These are phyloP conservation scores for Tanacetum coccineum DNA, from an alignment of 129 eudicot genomes.

Conservation along the genomic window DNA sequence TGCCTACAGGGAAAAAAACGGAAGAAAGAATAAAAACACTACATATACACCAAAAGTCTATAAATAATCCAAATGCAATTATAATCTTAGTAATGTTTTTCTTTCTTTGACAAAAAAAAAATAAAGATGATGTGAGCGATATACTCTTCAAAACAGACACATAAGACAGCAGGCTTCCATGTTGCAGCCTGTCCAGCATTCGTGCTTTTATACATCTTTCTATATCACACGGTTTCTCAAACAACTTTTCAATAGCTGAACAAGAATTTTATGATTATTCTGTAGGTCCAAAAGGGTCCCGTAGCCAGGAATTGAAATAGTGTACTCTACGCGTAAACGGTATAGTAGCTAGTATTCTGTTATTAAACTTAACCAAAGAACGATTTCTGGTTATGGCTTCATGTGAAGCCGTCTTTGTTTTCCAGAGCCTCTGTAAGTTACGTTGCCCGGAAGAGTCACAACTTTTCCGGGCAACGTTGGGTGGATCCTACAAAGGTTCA, in stretches of 20 bases:
- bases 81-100: conserved; percentile 1
- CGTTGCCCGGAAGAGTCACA: background rate
- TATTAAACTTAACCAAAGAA: too few relatives aligned
- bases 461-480: background rate
- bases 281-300: too few relatives aligned
- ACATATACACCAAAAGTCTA: background rate
- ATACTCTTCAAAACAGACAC: background rate
- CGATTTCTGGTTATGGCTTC: too few relatives aligned
- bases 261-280: background rate
- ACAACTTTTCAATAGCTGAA: background rate
- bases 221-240: conserved; percentile 35
- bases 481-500: background rate
- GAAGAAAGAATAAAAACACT: background rate
- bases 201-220: conserved; percentile 7
- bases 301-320: too few relatives aligned
- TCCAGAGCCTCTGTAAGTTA: background rate
- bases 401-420: background rate
- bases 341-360: too few relatives aligned
- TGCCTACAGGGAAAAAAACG: background rate
- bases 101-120: conserved; percentile 23
- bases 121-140: conserved; percentile 32
- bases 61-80: conserved; percentile 12
- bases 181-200: conserved; percentile 40
- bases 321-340: too few relatives aligned
- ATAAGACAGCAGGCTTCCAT: conserved; percentile 23